Evolutionary conservation across 306 rosid genomes (phyloP).

Genomic region (Astragalus glycyphyllos): DNA sequence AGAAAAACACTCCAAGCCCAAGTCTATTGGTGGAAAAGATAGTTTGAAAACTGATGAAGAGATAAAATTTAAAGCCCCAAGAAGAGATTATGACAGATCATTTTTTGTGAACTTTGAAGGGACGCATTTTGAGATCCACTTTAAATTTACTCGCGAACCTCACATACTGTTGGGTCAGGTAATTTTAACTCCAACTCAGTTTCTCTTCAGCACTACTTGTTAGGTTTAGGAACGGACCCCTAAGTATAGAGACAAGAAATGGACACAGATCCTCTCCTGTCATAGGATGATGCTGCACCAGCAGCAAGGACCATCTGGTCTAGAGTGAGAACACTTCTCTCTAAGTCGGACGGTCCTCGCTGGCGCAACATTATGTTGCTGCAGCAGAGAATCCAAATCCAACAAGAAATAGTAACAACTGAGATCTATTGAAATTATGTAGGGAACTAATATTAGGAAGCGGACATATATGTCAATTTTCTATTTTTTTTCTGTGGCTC

Average conservation of each 20-base stretch:
- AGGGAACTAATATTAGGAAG: not conserved
- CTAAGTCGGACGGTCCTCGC: no score
- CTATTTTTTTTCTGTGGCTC: slow-evolving; percentile 10
- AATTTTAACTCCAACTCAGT: slow-evolving; percentile 32
- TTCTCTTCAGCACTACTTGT: slow-evolving; percentile 10
- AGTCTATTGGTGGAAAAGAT: slow-evolving; percentile 37
- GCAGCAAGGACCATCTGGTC: no score
- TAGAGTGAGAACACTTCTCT: no score
- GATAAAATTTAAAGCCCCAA: slow-evolving; percentile 29
- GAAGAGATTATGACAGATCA: slow-evolving; percentile 56
- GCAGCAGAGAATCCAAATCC: no score
- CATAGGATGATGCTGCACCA: no score
- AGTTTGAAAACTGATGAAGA: slow-evolving; percentile 25
- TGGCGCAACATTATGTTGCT: no score
- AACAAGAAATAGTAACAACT: no score
- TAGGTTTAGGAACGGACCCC: no score
- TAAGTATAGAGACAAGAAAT: no score
- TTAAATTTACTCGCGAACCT: slow-evolving; percentile 67
- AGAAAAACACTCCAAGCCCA: slow-evolving; percentile 35
- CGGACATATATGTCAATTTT: not conserved
- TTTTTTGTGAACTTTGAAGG: slow-evolving; percentile 60
- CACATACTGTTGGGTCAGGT: slow-evolving; percentile 86
- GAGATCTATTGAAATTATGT: no score
- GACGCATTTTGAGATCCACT: slow-evolving; percentile 74
- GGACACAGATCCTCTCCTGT: no score